Conservation (phyloP, 1,139 yeast genomes). For the Kluyveromyces sp. region DNA sequence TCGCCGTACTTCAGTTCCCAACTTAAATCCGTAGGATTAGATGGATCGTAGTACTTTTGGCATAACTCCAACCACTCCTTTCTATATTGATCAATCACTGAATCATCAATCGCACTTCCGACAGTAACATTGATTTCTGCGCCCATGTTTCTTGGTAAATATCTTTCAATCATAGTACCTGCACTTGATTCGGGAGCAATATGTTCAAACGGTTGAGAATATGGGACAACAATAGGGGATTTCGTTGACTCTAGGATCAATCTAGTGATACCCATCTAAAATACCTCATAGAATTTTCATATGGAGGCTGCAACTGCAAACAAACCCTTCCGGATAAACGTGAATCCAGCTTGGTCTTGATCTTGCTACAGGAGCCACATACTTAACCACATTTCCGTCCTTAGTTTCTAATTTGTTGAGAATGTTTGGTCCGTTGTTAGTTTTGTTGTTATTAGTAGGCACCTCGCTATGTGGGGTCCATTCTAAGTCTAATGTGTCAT, state of each 20-base stretch:
- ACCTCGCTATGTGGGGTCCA: constrained; percentile 31
- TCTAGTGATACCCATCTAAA: constrained; percentile 91
- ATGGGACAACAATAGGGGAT: constrained; percentile 91
- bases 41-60: constrained; percentile 41
- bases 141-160: constrained; percentile 60
- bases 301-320: constrained; percentile 77
- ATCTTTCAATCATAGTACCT: constrained; percentile 44
- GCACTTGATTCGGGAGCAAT: constrained; percentile 74
- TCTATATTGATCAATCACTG: constrained; percentile 51
- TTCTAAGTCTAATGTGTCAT: constrained; percentile 56
- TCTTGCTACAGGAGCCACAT: constrained; percentile 43
- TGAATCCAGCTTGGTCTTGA: constrained; percentile 82
- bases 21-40: constrained; percentile 50
- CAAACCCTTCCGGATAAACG: constrained; percentile 92
- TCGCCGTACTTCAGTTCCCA: constrained; percentile 54
- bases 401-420: constrained; percentile 15
- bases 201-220: constrained; percentile 76
- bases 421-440: constrained; percentile 15
- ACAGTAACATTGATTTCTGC: constrained; percentile 60
- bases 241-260: constrained; percentile 71
- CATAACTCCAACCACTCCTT: constrained; percentile 62
- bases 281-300: constrained; percentile 77
- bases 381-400: constrained; percentile 2
- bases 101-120: constrained; percentile 66
- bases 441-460: constrained; percentile 4